Conservation (phyloP, 371 early-diverging fungal species). For the Mortierella sp. region DNA sequence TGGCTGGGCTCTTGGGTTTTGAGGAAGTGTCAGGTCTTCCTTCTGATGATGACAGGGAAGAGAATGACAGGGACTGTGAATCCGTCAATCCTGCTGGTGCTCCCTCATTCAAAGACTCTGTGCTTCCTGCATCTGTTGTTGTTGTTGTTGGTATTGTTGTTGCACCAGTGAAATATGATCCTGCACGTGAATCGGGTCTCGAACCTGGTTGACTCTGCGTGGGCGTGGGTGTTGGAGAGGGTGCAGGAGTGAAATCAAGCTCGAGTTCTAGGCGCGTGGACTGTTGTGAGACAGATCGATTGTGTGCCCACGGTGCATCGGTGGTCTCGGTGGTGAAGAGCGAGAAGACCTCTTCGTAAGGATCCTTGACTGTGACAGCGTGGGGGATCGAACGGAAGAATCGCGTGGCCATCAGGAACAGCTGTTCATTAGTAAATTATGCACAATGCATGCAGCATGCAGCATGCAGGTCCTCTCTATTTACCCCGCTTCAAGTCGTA, state of each 20-base stretch:
- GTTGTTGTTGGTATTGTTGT: not conserved
- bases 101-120: not conserved
- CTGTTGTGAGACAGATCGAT: constrained; percentile 45
- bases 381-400: constrained; percentile 49
- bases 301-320: constrained; percentile 41
- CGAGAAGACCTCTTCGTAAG: constrained; percentile 47
- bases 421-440: too few species aligned
- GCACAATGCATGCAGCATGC: too few species aligned
- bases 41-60: too few species aligned
- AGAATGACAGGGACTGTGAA: too few species aligned
- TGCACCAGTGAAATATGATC: not conserved
- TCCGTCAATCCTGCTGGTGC: too few species aligned
- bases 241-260: constrained; percentile 41
- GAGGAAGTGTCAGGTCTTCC: not conserved
- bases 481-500: too few species aligned
- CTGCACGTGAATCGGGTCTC: constrained; percentile 24
- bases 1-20: constrained; percentile 18
- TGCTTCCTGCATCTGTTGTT: not conserved
- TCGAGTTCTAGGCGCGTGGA: constrained; percentile 39
- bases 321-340: constrained; percentile 46
- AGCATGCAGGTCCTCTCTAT: too few species aligned
- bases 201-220: constrained; percentile 29
- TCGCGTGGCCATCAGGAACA: constrained; percentile 15
- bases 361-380: constrained; percentile 25
- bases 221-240: constrained; percentile 41